Conservation (phyloP, 306 rosid genomes). For the Trifolium subterraneum region DNA sequence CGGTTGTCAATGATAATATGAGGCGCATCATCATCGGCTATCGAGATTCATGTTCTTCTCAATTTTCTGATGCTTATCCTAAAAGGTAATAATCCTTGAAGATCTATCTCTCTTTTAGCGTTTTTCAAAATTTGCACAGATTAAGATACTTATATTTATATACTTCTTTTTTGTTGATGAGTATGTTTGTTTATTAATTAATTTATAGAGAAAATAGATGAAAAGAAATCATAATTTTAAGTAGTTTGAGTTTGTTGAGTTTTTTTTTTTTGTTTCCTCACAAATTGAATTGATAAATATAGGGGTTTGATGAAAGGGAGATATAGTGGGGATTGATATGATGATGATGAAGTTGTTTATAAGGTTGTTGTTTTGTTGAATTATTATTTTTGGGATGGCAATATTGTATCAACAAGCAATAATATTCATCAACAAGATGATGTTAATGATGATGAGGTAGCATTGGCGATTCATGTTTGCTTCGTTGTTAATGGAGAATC, state of each 20-base stretch:
- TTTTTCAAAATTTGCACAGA: slow-evolving; percentile 48
- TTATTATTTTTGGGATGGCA: slow-evolving; percentile 61
- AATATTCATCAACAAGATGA: slow-evolving; percentile 47
- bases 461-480: slow-evolving; percentile 75
- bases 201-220: slow-evolving; percentile 38
- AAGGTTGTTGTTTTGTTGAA: slow-evolving; percentile 68
- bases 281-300: slow-evolving; percentile 61
- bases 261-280: slow-evolving; percentile 34
- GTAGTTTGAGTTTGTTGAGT: slow-evolving; percentile 47
- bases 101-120: slow-evolving; percentile 55
- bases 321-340: slow-evolving; percentile 93
- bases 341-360: slow-evolving; percentile 65
- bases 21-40: slow-evolving; percentile 60
- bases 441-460: slow-evolving; percentile 49
- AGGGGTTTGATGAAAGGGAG: slow-evolving; percentile 99
- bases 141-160: not conserved
- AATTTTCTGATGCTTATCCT: slow-evolving; percentile 76
- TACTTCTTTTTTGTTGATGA: not conserved
- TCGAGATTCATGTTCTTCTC: slow-evolving; percentile 66
- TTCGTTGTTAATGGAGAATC: slow-evolving; percentile 86
- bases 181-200: slow-evolving; percentile 26
- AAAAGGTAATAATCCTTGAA: slow-evolving; percentile 64
- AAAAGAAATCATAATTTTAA: slow-evolving; percentile 1
- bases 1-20: slow-evolving; percentile 76
- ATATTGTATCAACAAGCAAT: slow-evolving; percentile 60